Conservation (phyloP, 2,329 filamentous ascomycete genomes). For the Pseudopithomyces maydicus region DNA sequence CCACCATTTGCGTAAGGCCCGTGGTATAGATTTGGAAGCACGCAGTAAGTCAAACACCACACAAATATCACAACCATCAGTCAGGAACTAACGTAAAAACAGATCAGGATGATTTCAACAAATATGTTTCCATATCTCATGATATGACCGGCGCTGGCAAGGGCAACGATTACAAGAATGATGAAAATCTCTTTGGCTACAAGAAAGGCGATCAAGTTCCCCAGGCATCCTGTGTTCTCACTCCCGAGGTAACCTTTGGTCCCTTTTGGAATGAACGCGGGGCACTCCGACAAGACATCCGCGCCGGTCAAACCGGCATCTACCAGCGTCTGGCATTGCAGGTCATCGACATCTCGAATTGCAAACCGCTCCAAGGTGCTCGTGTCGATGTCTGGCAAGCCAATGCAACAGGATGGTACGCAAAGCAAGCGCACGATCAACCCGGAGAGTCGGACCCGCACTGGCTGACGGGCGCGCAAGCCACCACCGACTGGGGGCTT, state of each 20-base stretch:
- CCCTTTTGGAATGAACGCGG: conserved; percentile 51
- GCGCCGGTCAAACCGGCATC: conserved; percentile 52
- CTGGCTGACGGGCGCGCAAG: conserved; percentile 51
- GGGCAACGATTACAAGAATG: neutral
- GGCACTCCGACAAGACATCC: conserved; percentile 53
- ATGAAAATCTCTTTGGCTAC: conserved; percentile 2
- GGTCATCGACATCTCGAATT: conserved; percentile 56
- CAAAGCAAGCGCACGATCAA: neutral
- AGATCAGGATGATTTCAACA: neutral
- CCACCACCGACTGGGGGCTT: conserved; percentile 51
- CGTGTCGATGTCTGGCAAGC: conserved; percentile 58
- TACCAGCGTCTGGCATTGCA: conserved; percentile 55
- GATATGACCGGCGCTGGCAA: neutral
- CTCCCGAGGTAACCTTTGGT: conserved; percentile 23
- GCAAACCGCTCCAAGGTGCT: conserved; percentile 51
- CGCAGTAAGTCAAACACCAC: neutral
- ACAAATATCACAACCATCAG: too few relatives aligned
- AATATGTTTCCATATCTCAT: conserved; percentile 1
- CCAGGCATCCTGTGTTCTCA: conserved; percentile 16
- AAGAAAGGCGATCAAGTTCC: neutral
- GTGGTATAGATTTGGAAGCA: conserved; percentile 9
- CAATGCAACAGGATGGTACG: conserved; percentile 30
- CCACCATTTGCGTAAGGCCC: conserved; percentile 16
- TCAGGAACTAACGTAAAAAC: neutral
- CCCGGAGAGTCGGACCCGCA: neutral